Conservation (phyloP, 1,139 yeast genomes). For the Sugiyamaella grinbergsii region DNA sequence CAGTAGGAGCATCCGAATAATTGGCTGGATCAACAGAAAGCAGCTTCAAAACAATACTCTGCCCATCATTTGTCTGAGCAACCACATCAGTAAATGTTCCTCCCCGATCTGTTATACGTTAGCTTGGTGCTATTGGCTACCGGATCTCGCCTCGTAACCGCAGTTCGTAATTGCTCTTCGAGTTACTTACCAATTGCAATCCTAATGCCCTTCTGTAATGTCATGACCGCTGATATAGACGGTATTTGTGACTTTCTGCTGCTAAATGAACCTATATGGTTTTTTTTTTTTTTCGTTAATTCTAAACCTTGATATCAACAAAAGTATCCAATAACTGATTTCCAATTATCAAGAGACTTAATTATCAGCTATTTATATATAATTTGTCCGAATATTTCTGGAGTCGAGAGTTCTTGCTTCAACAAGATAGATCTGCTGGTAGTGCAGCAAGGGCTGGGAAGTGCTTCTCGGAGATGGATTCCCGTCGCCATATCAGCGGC, state of each 20-base stretch:
- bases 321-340: no score
- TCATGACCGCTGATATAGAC: constrained; percentile 6
- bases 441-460: constrained; percentile 7
- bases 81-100: constrained; percentile 88
- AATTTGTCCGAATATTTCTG: background rate
- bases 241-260: no score
- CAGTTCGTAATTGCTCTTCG: background rate
- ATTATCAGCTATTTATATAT: background rate
- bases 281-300: no score
- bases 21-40: constrained; percentile 86
- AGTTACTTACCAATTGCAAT: constrained; percentile 31
- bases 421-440: constrained; percentile 6
- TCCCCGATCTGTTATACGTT: constrained; percentile 46
- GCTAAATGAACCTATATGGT: background rate
- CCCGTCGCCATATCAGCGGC: constrained; percentile 3
- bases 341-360: background rate
- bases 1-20: constrained; percentile 87
- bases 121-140: no score
- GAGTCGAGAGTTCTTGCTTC: no score
- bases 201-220: constrained; percentile 26
- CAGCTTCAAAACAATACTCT: constrained; percentile 61
- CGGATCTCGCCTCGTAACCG: no score
- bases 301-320: no score
- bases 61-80: constrained; percentile 48
- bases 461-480: constrained; percentile 1